phyloP scores from a whole-genome alignment of 768 basidiomycete genomes.

The Serendipita sp. region DNA sequence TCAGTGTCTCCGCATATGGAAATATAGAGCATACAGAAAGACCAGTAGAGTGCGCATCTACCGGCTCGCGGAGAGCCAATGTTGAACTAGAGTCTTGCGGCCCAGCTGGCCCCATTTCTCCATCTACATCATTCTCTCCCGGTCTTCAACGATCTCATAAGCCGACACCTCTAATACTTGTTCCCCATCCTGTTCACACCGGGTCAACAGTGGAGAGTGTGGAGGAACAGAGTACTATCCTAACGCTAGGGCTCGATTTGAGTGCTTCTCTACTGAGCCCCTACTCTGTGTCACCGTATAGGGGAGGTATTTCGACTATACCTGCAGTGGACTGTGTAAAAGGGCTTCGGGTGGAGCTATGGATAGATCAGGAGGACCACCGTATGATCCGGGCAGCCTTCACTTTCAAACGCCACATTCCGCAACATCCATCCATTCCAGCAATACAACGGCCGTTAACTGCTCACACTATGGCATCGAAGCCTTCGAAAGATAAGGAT shows the following conservation, averaged over 20 bases:
- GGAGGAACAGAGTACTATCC: no score
- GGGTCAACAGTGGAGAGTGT: no score
- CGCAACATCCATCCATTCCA: neutral
- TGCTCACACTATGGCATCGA: neutral
- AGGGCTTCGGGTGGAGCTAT: neutral
- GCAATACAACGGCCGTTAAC: neutral
- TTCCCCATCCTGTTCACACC: no score
- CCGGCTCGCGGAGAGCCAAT: no score
- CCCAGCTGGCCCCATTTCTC: no score
- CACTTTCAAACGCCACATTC: neutral
- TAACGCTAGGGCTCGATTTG: no score
- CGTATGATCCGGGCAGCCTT: neutral
- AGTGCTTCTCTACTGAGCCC: no score
- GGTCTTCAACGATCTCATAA: neutral
- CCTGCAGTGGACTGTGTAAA: neutral
- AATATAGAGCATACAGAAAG: no score
- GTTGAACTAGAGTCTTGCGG: no score
- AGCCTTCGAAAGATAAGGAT: neutral
- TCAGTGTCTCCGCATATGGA: no score
- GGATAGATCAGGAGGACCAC: constrained; percentile 6
- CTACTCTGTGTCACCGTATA: neutral
- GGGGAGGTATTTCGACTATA: neutral
- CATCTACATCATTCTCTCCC: neutral
- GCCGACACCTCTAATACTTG: neutral
- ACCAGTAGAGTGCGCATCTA: no score